Evolutionary conservation across 192 early-diverging fungal genomes (phyloP).

Genomic region (Jimgerdemannia lactiflua): DNA sequence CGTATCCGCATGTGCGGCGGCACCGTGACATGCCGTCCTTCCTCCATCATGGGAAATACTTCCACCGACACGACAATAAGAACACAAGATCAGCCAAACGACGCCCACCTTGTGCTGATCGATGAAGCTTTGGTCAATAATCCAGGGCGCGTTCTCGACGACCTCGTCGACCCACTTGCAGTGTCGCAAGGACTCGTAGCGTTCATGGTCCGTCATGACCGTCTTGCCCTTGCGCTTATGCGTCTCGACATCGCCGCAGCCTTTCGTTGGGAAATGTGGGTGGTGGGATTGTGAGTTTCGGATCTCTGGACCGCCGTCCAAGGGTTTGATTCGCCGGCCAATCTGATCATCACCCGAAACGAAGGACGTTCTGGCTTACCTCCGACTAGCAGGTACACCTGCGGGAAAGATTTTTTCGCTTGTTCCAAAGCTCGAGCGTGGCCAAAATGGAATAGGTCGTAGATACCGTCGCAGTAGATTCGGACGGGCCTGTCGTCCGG

Average conservation of each 20-base stretch:
- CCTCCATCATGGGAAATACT: too few relatives aligned
- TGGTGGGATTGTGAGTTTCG: not conserved
- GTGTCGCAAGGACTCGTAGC: conserved; percentile 75
- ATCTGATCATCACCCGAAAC: conserved; percentile 1
- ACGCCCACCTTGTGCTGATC: conserved; percentile 48
- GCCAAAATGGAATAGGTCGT: conserved; percentile 79
- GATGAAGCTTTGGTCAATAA: conserved; percentile 70
- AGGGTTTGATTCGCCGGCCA: too few relatives aligned
- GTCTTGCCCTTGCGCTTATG: conserved; percentile 79
- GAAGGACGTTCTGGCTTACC: conserved; percentile 22
- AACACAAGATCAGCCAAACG: too few relatives aligned
- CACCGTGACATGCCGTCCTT: too few relatives aligned
- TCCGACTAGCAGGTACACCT: conserved; percentile 71
- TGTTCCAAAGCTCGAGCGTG: conserved; percentile 75
- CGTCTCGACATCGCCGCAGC: conserved; percentile 73
- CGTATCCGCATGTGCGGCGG: too few relatives aligned
- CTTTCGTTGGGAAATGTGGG: conserved; percentile 12
- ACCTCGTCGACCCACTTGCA: conserved; percentile 88
- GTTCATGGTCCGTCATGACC: conserved; percentile 73
- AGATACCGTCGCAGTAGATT: conserved; percentile 81
- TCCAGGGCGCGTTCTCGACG: conserved; percentile 73
- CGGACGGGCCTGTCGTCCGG: conserved; percentile 63
- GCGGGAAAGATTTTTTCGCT: conserved; percentile 74
- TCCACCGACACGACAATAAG: too few relatives aligned
- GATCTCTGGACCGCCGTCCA: too few relatives aligned